phyloP scores from a whole-genome alignment of 2,329 filamentous ascomycete species.

The Arthrobotrys iridis region DNA sequence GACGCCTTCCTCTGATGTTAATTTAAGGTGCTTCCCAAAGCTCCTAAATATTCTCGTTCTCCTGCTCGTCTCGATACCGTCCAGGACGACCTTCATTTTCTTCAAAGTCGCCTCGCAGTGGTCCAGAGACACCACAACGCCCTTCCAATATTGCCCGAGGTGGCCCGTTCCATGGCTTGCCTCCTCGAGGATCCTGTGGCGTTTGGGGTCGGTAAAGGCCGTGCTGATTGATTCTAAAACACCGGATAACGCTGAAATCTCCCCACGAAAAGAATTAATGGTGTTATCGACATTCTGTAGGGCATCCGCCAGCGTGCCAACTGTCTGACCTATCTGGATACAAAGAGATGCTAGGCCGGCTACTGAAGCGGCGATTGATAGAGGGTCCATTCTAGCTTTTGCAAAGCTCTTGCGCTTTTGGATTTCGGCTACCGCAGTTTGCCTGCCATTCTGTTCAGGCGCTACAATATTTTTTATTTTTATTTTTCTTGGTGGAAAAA shows the following conservation, averaged over 20 bases:
- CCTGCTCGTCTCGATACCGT: conserved; percentile 44
- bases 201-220: conserved; percentile 38
- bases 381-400: conserved; percentile 46
- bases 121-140: conserved; percentile 32
- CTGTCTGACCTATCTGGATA: conserved; percentile 51
- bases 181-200: conserved; percentile 38
- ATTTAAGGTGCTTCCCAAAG: conserved; percentile 49
- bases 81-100: conserved; percentile 36
- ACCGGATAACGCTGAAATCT: conserved; percentile 39
- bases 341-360: conserved; percentile 38
- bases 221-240: conserved; percentile 36
- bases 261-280: conserved; percentile 44
- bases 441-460: conserved; percentile 22
- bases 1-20: conserved; percentile 46
- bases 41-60: conserved; percentile 43
- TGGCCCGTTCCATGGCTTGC: conserved; percentile 48
- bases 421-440: conserved; percentile 28
- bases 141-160: conserved; percentile 49
- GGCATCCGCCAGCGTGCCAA: conserved; percentile 35
- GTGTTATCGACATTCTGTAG: conserved; percentile 50
- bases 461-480: no score
- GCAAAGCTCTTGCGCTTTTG: conserved; percentile 29
- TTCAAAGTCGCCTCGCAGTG: conserved; percentile 42
- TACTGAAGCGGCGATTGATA: conserved; percentile 47
- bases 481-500: background rate